Conservation (phyloP, 2,329 filamentous ascomycete genomes). For the Pseudopithomyces maydicus region DNA sequence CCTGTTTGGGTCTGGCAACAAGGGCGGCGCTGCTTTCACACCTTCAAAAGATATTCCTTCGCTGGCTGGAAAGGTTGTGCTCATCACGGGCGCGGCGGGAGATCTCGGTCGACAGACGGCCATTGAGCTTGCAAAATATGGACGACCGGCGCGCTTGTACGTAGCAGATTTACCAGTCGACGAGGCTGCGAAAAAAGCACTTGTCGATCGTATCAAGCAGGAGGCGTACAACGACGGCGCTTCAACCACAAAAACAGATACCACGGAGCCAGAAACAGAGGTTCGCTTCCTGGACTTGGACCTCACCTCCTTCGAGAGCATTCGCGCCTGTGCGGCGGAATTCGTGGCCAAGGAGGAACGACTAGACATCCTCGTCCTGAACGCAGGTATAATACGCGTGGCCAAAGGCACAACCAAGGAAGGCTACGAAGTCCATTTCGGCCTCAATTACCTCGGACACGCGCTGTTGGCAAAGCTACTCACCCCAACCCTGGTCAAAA, state of each 20-base stretch:
- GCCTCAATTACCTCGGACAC: slow-evolving; percentile 18
- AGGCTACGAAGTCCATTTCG: slow-evolving; percentile 52
- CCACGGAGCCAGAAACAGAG: slow-evolving; percentile 1
- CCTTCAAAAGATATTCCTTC: slow-evolving; percentile 10
- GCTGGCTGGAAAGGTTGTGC: slow-evolving; percentile 14
- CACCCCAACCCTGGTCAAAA: slow-evolving; percentile 4
- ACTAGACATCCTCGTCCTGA: slow-evolving; percentile 47
- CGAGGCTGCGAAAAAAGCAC: slow-evolving; percentile 6
- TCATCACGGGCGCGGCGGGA: slow-evolving; percentile 12
- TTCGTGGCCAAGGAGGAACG: slow-evolving; percentile 17
- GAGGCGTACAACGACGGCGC: slow-evolving; percentile 6
- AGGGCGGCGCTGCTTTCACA: slow-evolving; percentile 5
- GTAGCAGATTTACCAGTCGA: slow-evolving; percentile 12
- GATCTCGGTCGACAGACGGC: slow-evolving; percentile 11
- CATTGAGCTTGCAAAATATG: slow-evolving; percentile 12
- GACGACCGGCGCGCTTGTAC: slow-evolving; percentile 12
- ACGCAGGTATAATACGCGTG: slow-evolving; percentile 44
- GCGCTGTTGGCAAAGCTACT: slow-evolving; percentile 13
- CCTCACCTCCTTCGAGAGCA: slow-evolving; percentile 10
- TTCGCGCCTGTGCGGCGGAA: slow-evolving; percentile 2
- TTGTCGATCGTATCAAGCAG: slow-evolving; percentile 6
- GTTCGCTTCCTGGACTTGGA: slow-evolving; percentile 13
- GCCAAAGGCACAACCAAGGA: slow-evolving; percentile 40
- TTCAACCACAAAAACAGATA: not conserved
- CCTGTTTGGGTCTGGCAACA: slow-evolving; percentile 15